phyloP scores from a whole-genome alignment of 2,329 filamentous ascomycete genomes.

The Aspergillus sp. region DNA sequence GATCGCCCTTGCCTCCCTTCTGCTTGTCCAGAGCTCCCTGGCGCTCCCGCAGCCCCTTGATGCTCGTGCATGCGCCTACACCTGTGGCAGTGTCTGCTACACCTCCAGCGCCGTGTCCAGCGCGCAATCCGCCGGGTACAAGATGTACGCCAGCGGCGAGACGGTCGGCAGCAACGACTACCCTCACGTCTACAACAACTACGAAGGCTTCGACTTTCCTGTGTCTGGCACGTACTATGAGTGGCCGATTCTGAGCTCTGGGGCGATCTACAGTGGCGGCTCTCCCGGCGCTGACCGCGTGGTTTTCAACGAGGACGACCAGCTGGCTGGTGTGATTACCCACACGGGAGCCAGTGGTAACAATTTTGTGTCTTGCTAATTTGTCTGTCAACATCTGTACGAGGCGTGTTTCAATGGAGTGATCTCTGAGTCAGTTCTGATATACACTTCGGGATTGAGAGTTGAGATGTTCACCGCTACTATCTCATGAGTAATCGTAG shows the following conservation, averaged over 20 bases:
- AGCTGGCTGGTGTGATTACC: slow-evolving; percentile 64
- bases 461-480: no score
- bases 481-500: no score
- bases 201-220: slow-evolving; percentile 60
- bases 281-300: slow-evolving; percentile 66
- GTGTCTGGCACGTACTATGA: slow-evolving; percentile 61
- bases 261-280: slow-evolving; percentile 55
- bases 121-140: slow-evolving; percentile 53
- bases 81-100: slow-evolving; percentile 57
- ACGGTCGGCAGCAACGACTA: slow-evolving; percentile 44
- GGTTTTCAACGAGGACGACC: slow-evolving; percentile 57
- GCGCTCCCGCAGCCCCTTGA: slow-evolving; percentile 20
- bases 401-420: no score
- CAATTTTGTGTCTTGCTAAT: slow-evolving; percentile 49
- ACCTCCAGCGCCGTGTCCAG: slow-evolving; percentile 47
- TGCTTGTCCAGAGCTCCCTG: slow-evolving; percentile 18
- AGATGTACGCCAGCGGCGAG: slow-evolving; percentile 44
- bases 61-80: slow-evolving; percentile 45
- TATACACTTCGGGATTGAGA: no score
- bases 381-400: background rate
- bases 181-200: slow-evolving; percentile 61
- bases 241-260: slow-evolving; percentile 56
- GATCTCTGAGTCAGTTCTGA: no score
- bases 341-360: slow-evolving; percentile 68
- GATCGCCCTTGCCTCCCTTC: slow-evolving; percentile 12